These are phyloP conservation scores for Colletotrichum eremochloae DNA, from an alignment of 2,329 filamentous ascomycete genomes.

Conservation along the genomic window DNA sequence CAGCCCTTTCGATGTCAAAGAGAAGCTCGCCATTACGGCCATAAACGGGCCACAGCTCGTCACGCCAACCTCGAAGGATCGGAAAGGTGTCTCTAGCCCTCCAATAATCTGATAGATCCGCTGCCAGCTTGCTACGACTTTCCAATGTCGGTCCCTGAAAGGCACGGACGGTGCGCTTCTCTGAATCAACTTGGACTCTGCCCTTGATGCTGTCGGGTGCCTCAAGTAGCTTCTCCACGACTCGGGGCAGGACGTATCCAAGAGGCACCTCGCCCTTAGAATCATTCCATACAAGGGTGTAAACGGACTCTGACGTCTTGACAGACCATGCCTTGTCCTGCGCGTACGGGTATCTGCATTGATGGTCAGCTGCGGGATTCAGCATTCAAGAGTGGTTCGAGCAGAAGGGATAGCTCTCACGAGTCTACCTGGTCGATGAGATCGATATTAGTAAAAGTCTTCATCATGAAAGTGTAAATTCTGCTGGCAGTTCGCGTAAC, in stretches of 20 bases:
- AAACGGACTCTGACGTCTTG: slow-evolving; percentile 71
- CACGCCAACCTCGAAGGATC: slow-evolving; percentile 82
- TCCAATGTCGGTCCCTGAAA: slow-evolving; percentile 70
- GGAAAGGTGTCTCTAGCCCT: slow-evolving; percentile 78
- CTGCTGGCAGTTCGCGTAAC: slow-evolving; percentile 32
- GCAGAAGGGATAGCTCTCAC: slow-evolving; percentile 55
- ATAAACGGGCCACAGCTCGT: slow-evolving; percentile 86
- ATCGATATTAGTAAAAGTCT: slow-evolving; percentile 59
- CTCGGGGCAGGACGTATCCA: slow-evolving; percentile 69
- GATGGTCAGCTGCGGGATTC: slow-evolving; percentile 15
- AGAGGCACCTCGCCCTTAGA: slow-evolving; percentile 74
- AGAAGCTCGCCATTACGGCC: slow-evolving; percentile 72
- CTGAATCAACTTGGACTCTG: slow-evolving; percentile 71
- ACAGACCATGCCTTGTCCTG: slow-evolving; percentile 70
- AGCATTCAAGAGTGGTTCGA: not conserved
- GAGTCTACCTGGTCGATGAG: slow-evolving; percentile 67
- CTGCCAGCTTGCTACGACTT: slow-evolving; percentile 70
- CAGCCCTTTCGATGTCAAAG: slow-evolving; percentile 83
- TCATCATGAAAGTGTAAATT: slow-evolving; percentile 44
- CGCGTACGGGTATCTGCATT: slow-evolving; percentile 80
- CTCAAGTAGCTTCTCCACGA: slow-evolving; percentile 62
- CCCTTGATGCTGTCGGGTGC: slow-evolving; percentile 66
- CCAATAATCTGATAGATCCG: slow-evolving; percentile 74
- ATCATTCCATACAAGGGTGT: slow-evolving; percentile 74
- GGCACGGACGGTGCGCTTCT: slow-evolving; percentile 73